These are phyloP conservation scores for Sugiyamaella lignohabitans DNA, from an alignment of 805 yeast species.

Conservation along the genomic window DNA sequence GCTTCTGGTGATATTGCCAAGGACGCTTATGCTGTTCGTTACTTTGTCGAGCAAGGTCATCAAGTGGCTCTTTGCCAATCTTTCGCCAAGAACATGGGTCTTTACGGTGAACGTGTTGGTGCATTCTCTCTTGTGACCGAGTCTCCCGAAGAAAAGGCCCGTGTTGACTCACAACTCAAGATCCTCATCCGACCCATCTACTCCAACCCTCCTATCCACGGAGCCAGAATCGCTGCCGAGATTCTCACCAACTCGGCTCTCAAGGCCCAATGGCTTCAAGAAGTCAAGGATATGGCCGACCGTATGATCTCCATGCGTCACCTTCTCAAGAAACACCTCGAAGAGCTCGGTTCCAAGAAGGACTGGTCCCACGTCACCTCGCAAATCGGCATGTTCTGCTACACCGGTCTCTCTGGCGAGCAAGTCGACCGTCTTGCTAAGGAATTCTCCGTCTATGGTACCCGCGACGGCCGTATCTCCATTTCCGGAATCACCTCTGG, in stretches of 20 bases:
- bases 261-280: constrained; percentile 69
- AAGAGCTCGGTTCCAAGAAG: constrained; percentile 46
- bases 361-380: constrained; percentile 81
- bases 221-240: constrained; percentile 79
- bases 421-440: constrained; percentile 68
- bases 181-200: constrained; percentile 77
- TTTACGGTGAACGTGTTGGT: constrained; percentile 93
- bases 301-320: constrained; percentile 71
- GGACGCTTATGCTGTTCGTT: constrained; percentile 55
- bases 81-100: constrained; percentile 91
- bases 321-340: constrained; percentile 55
- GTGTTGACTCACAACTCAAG: constrained; percentile 73
- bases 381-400: constrained; percentile 97
- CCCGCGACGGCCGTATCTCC: constrained; percentile 86
- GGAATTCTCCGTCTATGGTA: constrained; percentile 74
- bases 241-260: constrained; percentile 58
- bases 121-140: constrained; percentile 58
- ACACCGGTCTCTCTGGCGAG: constrained; percentile 67
- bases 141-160: constrained; percentile 40
- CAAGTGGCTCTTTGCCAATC: constrained; percentile 68
- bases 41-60: constrained; percentile 37
- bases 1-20: constrained; percentile 75
- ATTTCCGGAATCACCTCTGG: constrained; percentile 79
- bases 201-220: constrained; percentile 93
- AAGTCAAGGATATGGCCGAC: constrained; percentile 71